Conservation (phyloP, 2,329 filamentous ascomycete species). For the Hymenoscyphus occultus region DNA sequence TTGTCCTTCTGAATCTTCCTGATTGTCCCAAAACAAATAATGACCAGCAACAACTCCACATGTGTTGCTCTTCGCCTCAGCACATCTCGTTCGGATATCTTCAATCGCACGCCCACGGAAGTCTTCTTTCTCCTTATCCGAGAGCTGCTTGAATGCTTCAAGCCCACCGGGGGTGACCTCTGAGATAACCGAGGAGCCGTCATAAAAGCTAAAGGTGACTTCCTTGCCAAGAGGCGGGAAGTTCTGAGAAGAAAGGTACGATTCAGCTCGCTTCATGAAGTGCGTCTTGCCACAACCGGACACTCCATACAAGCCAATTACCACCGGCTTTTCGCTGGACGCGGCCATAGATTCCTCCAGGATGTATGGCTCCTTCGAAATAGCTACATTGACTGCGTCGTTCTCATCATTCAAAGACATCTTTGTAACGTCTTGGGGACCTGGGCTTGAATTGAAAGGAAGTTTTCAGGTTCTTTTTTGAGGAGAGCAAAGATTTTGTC, state of each 20-base stretch:
- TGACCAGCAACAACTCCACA: constrained; percentile 53
- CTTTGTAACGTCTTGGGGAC: not conserved
- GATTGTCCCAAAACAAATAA: constrained; percentile 51
- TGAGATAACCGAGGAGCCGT: constrained; percentile 50
- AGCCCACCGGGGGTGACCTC: constrained; percentile 46
- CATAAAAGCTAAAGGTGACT: constrained; percentile 46
- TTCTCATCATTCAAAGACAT: not conserved
- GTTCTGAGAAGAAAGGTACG: constrained; percentile 5
- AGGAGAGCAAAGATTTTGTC: not conserved
- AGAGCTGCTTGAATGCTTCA: constrained; percentile 43
- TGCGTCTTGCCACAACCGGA: constrained; percentile 53
- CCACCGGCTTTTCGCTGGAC: constrained; percentile 34
- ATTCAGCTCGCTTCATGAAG: constrained; percentile 42
- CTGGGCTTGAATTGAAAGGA: not conserved
- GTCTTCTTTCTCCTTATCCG: constrained; percentile 37
- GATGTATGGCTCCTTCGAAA: not conserved
- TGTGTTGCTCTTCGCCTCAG: constrained; percentile 26
- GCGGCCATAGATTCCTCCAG: not conserved
- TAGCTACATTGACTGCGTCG: not conserved
- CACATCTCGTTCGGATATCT: constrained; percentile 41
- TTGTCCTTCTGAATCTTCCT: constrained; percentile 27
- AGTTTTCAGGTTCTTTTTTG: no score
- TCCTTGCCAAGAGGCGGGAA: constrained; percentile 33
- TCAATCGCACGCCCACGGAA: constrained; percentile 47
- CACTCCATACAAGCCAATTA: constrained; percentile 55